Percentiles rank a stretch among this genome's conserved stretches.
Evolutionary conservation across 208 protist species (phyloP).

Genomic region (Crithidia bombi): DNA sequence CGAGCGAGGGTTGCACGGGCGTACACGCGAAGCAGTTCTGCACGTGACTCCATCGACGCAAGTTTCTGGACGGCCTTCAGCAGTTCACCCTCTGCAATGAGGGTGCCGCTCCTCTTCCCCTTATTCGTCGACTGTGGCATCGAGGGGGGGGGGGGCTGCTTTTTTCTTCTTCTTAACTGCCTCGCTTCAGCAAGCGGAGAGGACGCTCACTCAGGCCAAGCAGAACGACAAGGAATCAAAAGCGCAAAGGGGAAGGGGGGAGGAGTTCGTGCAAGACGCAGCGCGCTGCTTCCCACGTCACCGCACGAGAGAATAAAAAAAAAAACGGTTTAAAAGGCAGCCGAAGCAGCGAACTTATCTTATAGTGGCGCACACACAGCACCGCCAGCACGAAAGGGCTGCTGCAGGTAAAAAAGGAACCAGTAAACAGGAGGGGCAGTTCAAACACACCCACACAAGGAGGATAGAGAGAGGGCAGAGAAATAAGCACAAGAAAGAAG

Average conservation of each 20-base stretch:
- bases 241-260: no score
- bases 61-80: background rate
- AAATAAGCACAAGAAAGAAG: slow-evolving; percentile 3
- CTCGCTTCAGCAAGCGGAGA: no score
- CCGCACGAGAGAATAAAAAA: no score
- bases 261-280: no score
- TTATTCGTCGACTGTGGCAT: background rate
- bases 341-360: background rate
- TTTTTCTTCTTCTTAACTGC: background rate
- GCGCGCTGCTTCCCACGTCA: no score
- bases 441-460: background rate
- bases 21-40: slow-evolving; percentile 4
- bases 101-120: background rate
- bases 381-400: no score
- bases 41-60: background rate
- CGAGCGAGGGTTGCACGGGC: background rate
- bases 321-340: background rate
- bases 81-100: background rate
- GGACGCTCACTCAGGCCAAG: no score
- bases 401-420: no score
- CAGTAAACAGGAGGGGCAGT: no score
- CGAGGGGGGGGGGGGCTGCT: no score
- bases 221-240: background rate
- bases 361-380: no score
- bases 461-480: background rate